These are phyloP conservation scores for Thuja plicata DNA, from an alignment of 83 land plant genomes.

Conservation along the genomic window DNA sequence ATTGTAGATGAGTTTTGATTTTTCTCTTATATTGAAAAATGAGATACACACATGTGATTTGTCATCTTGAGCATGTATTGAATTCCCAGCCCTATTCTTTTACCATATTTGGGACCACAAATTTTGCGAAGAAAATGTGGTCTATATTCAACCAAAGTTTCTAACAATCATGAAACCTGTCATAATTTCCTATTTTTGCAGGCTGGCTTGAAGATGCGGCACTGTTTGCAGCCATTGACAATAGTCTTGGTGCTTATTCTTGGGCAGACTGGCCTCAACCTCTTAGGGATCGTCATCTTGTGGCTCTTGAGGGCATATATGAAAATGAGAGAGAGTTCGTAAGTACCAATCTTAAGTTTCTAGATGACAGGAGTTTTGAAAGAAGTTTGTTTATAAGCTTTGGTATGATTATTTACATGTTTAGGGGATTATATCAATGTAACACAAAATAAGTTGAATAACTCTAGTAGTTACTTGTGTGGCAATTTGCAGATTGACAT, in stretches of 20 bases:
- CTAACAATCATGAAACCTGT: not conserved
- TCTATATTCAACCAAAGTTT: not conserved
- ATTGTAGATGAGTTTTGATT: not conserved
- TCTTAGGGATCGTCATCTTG: constrained; percentile 80
- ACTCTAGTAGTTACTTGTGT: not conserved
- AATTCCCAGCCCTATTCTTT: not conserved
- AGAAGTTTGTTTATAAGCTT: not conserved
- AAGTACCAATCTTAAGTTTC: constrained; percentile 16
- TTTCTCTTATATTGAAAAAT: not conserved
- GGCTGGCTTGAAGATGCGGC: constrained; percentile 99
- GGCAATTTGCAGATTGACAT: constrained; percentile 61
- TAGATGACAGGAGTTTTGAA: not conserved
- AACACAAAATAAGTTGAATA: not conserved
- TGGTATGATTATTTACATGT: not conserved
- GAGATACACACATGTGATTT: not conserved
- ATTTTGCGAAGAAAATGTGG: not conserved
- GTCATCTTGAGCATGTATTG: not conserved
- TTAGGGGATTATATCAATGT: not conserved
- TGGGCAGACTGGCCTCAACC: constrained; percentile 97
- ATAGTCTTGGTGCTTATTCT: constrained; percentile 37
- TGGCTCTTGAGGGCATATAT: constrained; percentile 68
- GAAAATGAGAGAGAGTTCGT: constrained; percentile 74
- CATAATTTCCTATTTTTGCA: constrained; percentile 13
- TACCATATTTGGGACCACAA: not conserved
- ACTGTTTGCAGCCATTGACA: constrained; percentile 95